Evolutionary conservation across 139 green algal species (phyloP).

Genomic region (Tetradesmus obliquus): DNA sequence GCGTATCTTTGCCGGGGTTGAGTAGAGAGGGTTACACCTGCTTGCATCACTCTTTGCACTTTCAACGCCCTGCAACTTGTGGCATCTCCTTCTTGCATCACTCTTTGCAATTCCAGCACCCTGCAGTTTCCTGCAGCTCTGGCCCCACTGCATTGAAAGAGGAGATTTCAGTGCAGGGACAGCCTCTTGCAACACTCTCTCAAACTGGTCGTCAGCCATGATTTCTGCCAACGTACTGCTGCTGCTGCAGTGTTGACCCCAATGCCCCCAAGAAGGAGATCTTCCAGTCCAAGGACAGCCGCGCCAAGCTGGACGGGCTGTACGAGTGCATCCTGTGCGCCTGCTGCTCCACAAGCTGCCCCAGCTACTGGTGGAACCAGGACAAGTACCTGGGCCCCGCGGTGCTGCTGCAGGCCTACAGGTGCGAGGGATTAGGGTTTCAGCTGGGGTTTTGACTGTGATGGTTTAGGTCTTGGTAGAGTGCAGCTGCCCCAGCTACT

Average conservation of each 20-base stretch:
- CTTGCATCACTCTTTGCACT: no score
- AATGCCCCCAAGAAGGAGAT: constrained; percentile 75
- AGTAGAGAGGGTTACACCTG: no score
- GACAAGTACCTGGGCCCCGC: constrained; percentile 99
- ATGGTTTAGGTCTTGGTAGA: not conserved
- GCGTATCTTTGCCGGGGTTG: no score
- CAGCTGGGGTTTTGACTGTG: not conserved
- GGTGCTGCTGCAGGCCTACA: constrained; percentile 94
- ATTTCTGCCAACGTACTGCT: no score
- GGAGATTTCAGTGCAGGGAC: no score
- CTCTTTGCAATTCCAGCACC: no score
- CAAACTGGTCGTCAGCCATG: not conserved
- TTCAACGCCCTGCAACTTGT: not conserved
- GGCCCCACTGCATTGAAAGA: no score
- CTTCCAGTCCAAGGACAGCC: constrained; percentile 91
- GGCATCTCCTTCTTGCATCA: no score
- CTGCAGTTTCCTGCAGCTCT: no score
- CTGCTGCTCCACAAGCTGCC: constrained; percentile 82
- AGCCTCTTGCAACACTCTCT: no score
- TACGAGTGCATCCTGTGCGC: constrained; percentile 99
- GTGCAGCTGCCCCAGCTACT: constrained; percentile 71
- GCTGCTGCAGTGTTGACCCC: not conserved
- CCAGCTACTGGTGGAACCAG: constrained; percentile 94
- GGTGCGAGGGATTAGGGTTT: constrained; percentile 49
- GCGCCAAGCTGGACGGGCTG: constrained; percentile 96